These are phyloP conservation scores for Elasticomyces elasticus DNA, from an alignment of 495 filamentous ascomycete species.

Conservation along the genomic window DNA sequence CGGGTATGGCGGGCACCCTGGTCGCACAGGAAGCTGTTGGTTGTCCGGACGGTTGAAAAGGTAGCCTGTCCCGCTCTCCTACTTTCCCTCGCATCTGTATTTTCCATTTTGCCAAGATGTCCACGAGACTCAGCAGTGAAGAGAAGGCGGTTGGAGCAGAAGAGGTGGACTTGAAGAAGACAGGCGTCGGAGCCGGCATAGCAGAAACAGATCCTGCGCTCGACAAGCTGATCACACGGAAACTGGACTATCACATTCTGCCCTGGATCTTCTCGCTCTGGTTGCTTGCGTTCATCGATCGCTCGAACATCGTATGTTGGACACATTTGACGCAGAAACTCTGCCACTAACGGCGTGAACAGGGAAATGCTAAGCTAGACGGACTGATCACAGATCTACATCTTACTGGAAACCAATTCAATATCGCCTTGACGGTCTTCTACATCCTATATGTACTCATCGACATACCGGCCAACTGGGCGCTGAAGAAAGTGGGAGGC, in stretches of 20 bases:
- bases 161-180: slow-evolving; percentile 9
- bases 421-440: slow-evolving; percentile 40
- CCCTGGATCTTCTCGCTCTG: slow-evolving; percentile 44
- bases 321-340: slow-evolving; percentile 14
- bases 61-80: not conserved
- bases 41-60: not conserved
- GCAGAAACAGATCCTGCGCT: slow-evolving; percentile 19
- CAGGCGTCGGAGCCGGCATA: not conserved
- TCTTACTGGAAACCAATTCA: slow-evolving; percentile 36
- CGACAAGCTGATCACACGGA: slow-evolving; percentile 29
- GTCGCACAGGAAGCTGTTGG: too few species aligned
- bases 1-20: not conserved
- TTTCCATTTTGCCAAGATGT: not conserved
- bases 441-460: slow-evolving; percentile 43
- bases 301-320: slow-evolving; percentile 45
- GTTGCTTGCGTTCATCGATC: slow-evolving; percentile 46
- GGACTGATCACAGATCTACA: slow-evolving; percentile 36
- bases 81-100: not conserved
- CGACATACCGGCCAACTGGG: slow-evolving; percentile 40
- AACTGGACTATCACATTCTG: slow-evolving; percentile 36
- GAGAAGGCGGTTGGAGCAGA: slow-evolving; percentile 6
- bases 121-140: not conserved
- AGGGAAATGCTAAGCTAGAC: slow-evolving; percentile 31
- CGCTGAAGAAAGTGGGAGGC: slow-evolving; percentile 33
- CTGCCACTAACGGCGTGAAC: not conserved